Evolutionary conservation across 805 yeast species (phyloP).

Genomic region (Suhomyces prunicola): DNA sequence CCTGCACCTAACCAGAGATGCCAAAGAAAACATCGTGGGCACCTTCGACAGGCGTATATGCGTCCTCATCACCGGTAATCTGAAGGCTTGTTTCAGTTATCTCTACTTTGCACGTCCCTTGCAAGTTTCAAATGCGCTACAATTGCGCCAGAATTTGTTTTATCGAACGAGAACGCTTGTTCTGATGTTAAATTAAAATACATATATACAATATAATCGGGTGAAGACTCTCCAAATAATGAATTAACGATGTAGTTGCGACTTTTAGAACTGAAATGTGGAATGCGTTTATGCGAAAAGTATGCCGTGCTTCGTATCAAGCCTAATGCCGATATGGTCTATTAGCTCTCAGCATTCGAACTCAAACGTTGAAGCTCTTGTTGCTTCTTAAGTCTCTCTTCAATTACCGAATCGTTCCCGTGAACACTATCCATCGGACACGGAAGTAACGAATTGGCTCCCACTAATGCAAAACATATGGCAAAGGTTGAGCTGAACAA

Average conservation of each 20-base stretch:
- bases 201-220: neutral
- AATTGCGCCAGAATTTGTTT: neutral
- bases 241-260: neutral
- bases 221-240: neutral
- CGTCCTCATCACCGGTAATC: neutral
- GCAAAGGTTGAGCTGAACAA: constrained; percentile 71
- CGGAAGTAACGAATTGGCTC: constrained; percentile 52
- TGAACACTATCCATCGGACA: constrained; percentile 43
- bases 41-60: neutral
- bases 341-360: neutral
- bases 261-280: neutral
- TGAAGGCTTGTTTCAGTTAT: too few species aligned
- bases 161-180: neutral
- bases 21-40: neutral
- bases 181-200: neutral
- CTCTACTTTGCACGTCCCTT: neutral
- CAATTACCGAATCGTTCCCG: constrained; percentile 40
- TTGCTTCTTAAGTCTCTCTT: constrained; percentile 24
- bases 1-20: neutral
- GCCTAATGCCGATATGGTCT: neutral
- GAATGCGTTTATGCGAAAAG: neutral
- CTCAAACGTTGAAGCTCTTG: constrained; percentile 6
- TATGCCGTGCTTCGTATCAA: neutral
- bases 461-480: constrained; percentile 55
- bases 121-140: neutral